Conservation (phyloP, 768 basidiomycete genomes). For the Boletus tomentosulus region DNA sequence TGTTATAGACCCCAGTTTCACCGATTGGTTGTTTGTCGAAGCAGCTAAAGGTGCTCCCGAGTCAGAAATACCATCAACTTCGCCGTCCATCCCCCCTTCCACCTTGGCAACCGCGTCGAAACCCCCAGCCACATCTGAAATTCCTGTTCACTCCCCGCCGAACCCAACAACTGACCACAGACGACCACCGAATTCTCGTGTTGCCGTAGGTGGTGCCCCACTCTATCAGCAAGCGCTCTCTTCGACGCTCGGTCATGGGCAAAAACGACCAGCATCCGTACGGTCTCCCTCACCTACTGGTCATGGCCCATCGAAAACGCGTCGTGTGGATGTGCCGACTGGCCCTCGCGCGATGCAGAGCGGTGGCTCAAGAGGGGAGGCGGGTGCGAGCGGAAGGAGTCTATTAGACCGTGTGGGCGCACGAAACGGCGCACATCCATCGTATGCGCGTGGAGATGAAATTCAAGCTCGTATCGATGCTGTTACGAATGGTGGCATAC, state of each 20-base stretch:
- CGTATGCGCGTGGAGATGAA: conserved; percentile 49
- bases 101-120: conserved; percentile 24
- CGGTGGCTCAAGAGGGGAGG: conserved; percentile 16
- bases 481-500: conserved; percentile 53
- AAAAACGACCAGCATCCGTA: conserved; percentile 63
- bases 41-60: conserved; percentile 67
- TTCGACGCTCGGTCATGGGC: conserved; percentile 48
- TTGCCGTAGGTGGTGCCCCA: conserved; percentile 32
- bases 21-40: conserved; percentile 83
- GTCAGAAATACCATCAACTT: conserved; percentile 39
- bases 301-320: conserved; percentile 61
- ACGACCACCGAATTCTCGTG: conserved; percentile 47
- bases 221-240: conserved; percentile 74
- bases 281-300: conserved; percentile 64
- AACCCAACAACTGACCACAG: conserved; percentile 14
- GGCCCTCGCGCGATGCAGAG: conserved; percentile 80
- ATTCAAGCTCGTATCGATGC: conserved; percentile 78
- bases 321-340: conserved; percentile 74
- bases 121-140: conserved; percentile 28
- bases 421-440: conserved; percentile 33
- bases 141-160: conserved; percentile 20
- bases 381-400: conserved; percentile 46
- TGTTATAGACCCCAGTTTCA: conserved; percentile 71
- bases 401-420: conserved; percentile 81
- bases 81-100: conserved; percentile 24